Percentiles rank a stretch among this genome's conserved stretches.
Evolutionary conservation across 1,284 basidiomycete species (phyloP).

Genomic region (Sutorius eximius): DNA sequence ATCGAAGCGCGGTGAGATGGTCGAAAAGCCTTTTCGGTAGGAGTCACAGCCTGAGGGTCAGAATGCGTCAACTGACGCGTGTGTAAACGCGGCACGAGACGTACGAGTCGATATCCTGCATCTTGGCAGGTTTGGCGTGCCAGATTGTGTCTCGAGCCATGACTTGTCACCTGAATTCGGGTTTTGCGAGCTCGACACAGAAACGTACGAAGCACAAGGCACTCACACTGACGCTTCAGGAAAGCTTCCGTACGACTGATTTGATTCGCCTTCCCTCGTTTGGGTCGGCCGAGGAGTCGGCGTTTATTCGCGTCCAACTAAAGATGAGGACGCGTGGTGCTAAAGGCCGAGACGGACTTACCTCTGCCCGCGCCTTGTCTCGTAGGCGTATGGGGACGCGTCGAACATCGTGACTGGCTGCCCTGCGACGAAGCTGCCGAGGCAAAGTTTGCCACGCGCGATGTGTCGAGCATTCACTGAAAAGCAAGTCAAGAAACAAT

Average conservation of each 20-base stretch:
- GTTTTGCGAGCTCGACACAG: neutral
- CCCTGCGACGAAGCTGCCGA: constrained; percentile 82
- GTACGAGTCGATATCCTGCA: constrained; percentile 82
- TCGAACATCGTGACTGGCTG: constrained; percentile 89
- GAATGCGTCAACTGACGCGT: neutral
- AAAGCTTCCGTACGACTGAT: constrained; percentile 54
- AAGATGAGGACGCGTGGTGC: constrained; percentile 4
- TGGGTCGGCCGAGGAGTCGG: constrained; percentile 53
- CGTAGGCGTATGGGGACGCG: constrained; percentile 83
- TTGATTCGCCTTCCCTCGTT: constrained; percentile 56
- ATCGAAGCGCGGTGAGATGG: constrained; percentile 85
- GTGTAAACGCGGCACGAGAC: constrained; percentile 17
- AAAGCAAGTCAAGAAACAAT: constrained; percentile 13
- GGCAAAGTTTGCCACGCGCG: constrained; percentile 91
- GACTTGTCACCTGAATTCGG: constrained; percentile 63
- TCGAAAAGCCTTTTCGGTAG: constrained; percentile 88
- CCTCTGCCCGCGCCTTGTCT: constrained; percentile 80
- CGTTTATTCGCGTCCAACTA: constrained; percentile 79
- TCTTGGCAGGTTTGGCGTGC: constrained; percentile 93
- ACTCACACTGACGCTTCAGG: constrained; percentile 66
- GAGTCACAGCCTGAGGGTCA: constrained; percentile 61
- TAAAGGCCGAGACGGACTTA: constrained; percentile 33
- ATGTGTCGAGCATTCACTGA: constrained; percentile 62
- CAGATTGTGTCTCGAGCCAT: constrained; percentile 95
- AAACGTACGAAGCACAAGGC: neutral